Evolutionary conservation across 2,329 filamentous ascomycete species (phyloP), one percentile per base, ranked within the genome.

Genomic region (Helicocarpus griseus): DNA sequence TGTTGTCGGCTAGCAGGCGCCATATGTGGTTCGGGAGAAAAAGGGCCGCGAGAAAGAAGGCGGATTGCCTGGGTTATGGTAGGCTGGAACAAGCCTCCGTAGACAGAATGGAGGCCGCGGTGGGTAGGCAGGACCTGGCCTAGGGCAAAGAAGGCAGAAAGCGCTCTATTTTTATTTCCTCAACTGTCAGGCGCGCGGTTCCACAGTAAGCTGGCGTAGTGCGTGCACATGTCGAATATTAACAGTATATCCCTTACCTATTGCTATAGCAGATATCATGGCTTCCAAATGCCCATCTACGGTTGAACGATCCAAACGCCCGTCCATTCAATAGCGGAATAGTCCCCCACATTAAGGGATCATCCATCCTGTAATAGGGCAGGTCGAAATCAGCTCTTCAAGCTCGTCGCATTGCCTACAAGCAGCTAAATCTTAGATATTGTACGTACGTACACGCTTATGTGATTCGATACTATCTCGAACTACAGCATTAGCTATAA

Each of bases 241-340:
- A n/a, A 22, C 24, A 36, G n/a, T 43, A n/a, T n/a, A 8, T 44
- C 26, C 46, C 75, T 55, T 72, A 93, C 88, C 81, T 84, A 65
- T 88, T 91, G 62, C 84, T 85, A 69, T 94, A 98, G 71, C 90
- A 96, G 54, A 98, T 90, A 68, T 98, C 93, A 67, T 96, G 88
- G 61, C 89, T 94, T 22, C 88, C 93, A 50, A 98, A 78, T 8
- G 85, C 82, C 89, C 90, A 97, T 66, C 93, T 82, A 62, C 89
- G 77, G 64, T 90, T 93, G 60, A 65, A 70, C 6, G 63, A 64
- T 51, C 78, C 75, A 19, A 86, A 81, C 53, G 83, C 81, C 62
- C 86, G 82, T 57, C 80, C 73, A 63, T 93, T 88, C 47, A 79
- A 77, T 43, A 87, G 68, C 1, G 93, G 93, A 3, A 98, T 73